Conservation (phyloP, 2,329 filamentous ascomycete genomes). For the Colletotrichum cordylinicola region DNA sequence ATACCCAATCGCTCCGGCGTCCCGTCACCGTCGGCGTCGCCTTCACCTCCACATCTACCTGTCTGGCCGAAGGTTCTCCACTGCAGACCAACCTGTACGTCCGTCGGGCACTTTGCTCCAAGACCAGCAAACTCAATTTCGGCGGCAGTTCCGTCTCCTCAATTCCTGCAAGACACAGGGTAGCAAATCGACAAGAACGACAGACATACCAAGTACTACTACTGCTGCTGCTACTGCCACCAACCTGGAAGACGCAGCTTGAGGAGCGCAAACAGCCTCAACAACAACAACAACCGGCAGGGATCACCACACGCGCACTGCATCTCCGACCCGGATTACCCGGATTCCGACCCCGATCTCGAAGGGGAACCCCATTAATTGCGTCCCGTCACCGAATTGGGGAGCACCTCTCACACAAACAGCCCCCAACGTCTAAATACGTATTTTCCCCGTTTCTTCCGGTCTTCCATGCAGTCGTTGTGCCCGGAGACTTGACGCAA, state of each 20-base stretch:
- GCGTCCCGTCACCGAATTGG: background rate
- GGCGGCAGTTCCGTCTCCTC: background rate
- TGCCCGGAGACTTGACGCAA: background rate
- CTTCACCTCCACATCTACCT: background rate
- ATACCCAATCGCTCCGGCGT: background rate
- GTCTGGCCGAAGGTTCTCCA: background rate
- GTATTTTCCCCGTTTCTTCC: background rate
- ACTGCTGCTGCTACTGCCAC: background rate
- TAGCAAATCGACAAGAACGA: too few relatives aligned
- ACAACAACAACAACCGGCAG: conserved; percentile 1
- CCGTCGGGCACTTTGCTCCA: conserved; percentile 11
- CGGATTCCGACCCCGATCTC: conserved; percentile 17
- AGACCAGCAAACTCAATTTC: background rate
- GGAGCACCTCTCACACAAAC: background rate
- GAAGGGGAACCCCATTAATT: background rate
- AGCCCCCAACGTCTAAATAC: background rate
- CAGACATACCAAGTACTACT: background rate
- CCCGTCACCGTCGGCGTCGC: background rate
- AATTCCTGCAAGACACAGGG: too few relatives aligned
- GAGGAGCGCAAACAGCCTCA: background rate
- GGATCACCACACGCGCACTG: background rate
- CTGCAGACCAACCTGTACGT: background rate
- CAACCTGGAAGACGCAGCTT: background rate
- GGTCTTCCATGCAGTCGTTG: background rate
- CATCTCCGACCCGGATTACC: conserved; percentile 15